Percentiles rank a stretch among this genome's conserved stretches.
Conservation (phyloP, 306 rosid genomes). For the Malus fusca region DNA sequence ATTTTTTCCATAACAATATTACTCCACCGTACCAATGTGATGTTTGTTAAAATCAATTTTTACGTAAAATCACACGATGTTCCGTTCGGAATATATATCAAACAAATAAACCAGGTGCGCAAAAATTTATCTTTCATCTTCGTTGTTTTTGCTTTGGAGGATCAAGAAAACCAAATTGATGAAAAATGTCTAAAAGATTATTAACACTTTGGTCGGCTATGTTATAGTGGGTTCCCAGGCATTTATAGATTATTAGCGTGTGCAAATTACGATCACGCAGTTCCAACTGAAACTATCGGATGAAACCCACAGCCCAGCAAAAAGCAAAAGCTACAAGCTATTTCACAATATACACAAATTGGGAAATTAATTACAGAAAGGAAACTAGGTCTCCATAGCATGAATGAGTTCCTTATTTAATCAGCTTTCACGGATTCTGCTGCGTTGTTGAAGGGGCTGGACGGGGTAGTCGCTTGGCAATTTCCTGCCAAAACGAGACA, state of each 20-base stretch:
- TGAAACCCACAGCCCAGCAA: background rate
- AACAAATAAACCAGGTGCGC: too few species aligned
- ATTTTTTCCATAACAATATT: too few species aligned
- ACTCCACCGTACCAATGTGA: background rate
- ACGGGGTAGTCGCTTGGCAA: constrained; percentile 49
- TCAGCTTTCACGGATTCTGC: constrained; percentile 11
- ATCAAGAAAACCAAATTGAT: background rate
- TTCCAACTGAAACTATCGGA: background rate
- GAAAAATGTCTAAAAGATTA: background rate
- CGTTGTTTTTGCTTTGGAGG: background rate
- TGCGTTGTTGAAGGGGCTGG: constrained; percentile 28
- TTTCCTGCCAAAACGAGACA: constrained; percentile 33
- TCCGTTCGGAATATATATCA: background rate
- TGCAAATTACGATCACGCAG: background rate
- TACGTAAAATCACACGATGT: background rate
- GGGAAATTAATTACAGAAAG: background rate
- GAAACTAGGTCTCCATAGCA: background rate
- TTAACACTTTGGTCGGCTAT: background rate
- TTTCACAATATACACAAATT: constrained; percentile 21
- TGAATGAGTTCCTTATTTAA: background rate
- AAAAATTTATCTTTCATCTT: too few species aligned
- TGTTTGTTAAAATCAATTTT: too few species aligned
- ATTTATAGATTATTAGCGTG: background rate
- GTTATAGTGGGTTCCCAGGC: background rate
- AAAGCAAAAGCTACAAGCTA: background rate